Evolutionary conservation across 2,329 filamentous ascomycete genomes (phyloP), one percentile per base, ranked within the genome.

Genomic region (Capronia coronata): DNA sequence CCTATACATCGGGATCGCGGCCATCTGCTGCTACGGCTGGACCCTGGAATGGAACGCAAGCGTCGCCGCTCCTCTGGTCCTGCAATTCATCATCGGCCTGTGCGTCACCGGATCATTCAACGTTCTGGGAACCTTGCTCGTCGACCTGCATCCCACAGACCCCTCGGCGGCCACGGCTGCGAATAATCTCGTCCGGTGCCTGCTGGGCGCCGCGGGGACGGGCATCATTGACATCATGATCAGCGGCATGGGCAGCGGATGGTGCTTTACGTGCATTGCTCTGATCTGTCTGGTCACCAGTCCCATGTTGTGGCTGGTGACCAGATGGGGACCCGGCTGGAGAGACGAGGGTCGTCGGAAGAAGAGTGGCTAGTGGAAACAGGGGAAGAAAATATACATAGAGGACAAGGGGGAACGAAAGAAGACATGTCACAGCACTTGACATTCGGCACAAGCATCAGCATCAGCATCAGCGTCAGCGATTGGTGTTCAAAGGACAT

Each of bases 151-250:
- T 27, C 51, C 46, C 13, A 14, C 16, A 1, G 63, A 54, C 0
- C 62, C 65, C 0, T 62, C 63, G 2, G 64, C 62, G 0, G 65
- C 60, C 0, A 63, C 64, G 56, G 64, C 65, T 16, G 61, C 65
- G 5, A 63, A 61, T 25, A 68, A 67, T 43, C 58, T 68, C 6
- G 59, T 65, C 2, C 61, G 65, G 1, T 67, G 65, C 34, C 59
- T 51, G 13, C n/a, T 67, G 7, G 64, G 62, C 0, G 65, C 65
- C 6, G 62, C 54, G 2, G 57, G 61, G 1, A 62, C 64, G 9
- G 64, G 62, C 0, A 30, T 56, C 1, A 52, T 65, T 1, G 51
- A 61, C 35, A 57, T 38, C 19, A 52, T 57, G 49, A 32, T 55
- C n/a, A 37, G 21, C 7, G 22, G 23, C 14, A 14, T 57, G 37